Conservation (phyloP, 2,329 filamentous ascomycete species). For the Aureobasidium sp. region DNA sequence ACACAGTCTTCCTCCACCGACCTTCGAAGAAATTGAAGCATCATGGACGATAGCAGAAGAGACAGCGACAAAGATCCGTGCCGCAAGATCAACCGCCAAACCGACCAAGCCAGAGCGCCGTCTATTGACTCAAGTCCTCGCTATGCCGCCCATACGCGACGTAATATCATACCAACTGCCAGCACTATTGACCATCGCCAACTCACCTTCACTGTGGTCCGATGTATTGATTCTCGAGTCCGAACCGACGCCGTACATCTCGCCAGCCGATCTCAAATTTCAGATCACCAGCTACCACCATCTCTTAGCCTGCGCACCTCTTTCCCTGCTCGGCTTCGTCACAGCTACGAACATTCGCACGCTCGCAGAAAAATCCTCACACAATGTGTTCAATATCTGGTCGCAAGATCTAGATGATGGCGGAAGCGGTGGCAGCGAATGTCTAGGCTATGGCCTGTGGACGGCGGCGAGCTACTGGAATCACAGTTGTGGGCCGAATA, state of each 20-base stretch:
- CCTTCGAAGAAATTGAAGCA: conserved; percentile 20
- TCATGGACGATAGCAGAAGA: conserved; percentile 12
- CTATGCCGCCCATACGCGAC: conserved; percentile 23
- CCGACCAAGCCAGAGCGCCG: conserved; percentile 18
- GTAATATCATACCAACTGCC: conserved; percentile 38
- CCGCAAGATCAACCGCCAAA: not conserved
- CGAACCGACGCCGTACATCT: conserved; percentile 38
- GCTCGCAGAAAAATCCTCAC: conserved; percentile 36
- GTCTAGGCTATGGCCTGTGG: conserved; percentile 44
- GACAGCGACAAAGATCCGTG: conserved; percentile 5
- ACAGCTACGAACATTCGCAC: conserved; percentile 31
- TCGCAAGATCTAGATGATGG: conserved; percentile 28
- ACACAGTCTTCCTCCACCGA: conserved; percentile 6
- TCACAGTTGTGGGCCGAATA: conserved; percentile 40
- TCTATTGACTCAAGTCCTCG: conserved; percentile 14
- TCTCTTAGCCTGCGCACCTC: conserved; percentile 36
- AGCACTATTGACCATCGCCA: conserved; percentile 31
- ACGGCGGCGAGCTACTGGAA: conserved; percentile 44
- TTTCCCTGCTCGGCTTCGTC: conserved; percentile 28
- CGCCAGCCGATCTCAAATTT: conserved; percentile 32
- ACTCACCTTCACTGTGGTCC: conserved; percentile 28
- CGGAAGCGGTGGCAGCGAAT: conserved; percentile 38
- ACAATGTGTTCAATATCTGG: conserved; percentile 44
- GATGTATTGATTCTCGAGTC: conserved; percentile 33
- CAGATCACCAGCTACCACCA: conserved; percentile 38